Evolutionary conservation across 1,284 basidiomycete species (phyloP), one percentile per base, ranked within the genome.

Genomic region (Schizophyllum amplum): DNA sequence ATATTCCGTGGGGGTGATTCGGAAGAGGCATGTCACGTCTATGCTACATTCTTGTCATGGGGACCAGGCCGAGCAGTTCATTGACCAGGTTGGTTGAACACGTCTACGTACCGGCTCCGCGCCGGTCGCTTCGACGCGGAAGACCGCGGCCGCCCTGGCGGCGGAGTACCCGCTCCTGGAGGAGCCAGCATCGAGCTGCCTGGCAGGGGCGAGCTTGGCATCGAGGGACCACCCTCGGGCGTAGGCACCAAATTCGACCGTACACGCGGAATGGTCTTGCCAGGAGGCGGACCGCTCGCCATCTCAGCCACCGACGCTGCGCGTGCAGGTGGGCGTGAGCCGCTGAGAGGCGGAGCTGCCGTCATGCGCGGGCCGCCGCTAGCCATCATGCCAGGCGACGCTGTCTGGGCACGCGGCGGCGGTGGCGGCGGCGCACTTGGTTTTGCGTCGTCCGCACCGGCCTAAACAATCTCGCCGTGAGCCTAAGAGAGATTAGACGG

Each of bases 31-130:
- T 42, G n/a, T n/a, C n/a, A 42, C 33, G 33, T 42, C 33, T 42
- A 42, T 42, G 33, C 2, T 42, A 42, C 33, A 42, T 9, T 42
- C 33, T 42, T 17, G 33, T n/a, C n/a, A 42, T 9, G 33, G 17
- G 17, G 33, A 42, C 33, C 11, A 13, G 13, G 11, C 13, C 11
- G 17, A 9, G 13, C 33, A 9, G 33, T 17, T 42, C 33, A 42
- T 42, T 50, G 48, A 9, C 24, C 21, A 21, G 20, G 48, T 63
- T 86, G 79, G 61, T 85, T 81, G 71, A 92, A 86, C n/a, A 91
- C 86, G 65, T 92, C 89, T 6, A 95, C 92, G 67, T 95, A 95
- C 61, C 90, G 83, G 69, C 77, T 91, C 56, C 88, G 81, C 53
- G 89, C 75, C 62, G 83, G 85, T 61, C 88, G 84, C 71, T 90